Conservation (phyloP, 352 stramenopile genomes). For the Phytophthora sp. region DNA sequence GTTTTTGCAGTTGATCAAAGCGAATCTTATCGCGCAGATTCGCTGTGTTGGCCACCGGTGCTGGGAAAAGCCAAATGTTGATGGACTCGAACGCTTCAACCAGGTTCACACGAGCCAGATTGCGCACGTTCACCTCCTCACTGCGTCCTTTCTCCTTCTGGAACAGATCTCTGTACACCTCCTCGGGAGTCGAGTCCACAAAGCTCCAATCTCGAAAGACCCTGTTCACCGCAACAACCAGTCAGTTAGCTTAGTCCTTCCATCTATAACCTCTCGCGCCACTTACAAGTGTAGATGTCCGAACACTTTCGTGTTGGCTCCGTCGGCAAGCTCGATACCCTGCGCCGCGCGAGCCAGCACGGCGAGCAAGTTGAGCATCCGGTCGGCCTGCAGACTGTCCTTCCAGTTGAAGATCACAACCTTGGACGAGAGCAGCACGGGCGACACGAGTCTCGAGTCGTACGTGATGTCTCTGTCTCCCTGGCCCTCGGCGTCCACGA, state of each 20-base stretch:
- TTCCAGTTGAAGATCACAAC: slow-evolving; percentile 92
- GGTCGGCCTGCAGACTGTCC: slow-evolving; percentile 84
- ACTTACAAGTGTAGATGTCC: slow-evolving; percentile 88
- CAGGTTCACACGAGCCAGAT: slow-evolving; percentile 76
- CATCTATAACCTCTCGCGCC: background rate
- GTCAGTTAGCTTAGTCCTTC: too few species aligned
- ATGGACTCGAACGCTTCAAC: slow-evolving; percentile 87
- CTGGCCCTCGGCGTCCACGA: slow-evolving; percentile 87
- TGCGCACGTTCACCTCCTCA: slow-evolving; percentile 83
- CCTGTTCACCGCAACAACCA: slow-evolving; percentile 27
- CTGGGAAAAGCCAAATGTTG: slow-evolving; percentile 87
- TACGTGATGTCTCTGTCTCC: slow-evolving; percentile 89
- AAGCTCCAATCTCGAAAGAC: slow-evolving; percentile 92
- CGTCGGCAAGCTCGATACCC: slow-evolving; percentile 79
- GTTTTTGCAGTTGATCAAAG: slow-evolving; percentile 81
- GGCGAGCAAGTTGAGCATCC: slow-evolving; percentile 85
- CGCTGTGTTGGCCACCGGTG: slow-evolving; percentile 78
- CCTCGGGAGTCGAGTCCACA: slow-evolving; percentile 79
- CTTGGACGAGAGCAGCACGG: slow-evolving; percentile 85
- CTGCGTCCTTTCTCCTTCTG: slow-evolving; percentile 82
- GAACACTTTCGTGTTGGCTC: slow-evolving; percentile 84
- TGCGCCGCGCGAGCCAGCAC: slow-evolving; percentile 81
- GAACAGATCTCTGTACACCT: slow-evolving; percentile 84
- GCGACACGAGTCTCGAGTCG: slow-evolving; percentile 84
- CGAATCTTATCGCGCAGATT: slow-evolving; percentile 84